A percentile compares a stretch with the other conserved stretches of the same genome.
Conservation (phyloP, 768 basidiomycete species). For the Podaxis mareebaensis region DNA sequence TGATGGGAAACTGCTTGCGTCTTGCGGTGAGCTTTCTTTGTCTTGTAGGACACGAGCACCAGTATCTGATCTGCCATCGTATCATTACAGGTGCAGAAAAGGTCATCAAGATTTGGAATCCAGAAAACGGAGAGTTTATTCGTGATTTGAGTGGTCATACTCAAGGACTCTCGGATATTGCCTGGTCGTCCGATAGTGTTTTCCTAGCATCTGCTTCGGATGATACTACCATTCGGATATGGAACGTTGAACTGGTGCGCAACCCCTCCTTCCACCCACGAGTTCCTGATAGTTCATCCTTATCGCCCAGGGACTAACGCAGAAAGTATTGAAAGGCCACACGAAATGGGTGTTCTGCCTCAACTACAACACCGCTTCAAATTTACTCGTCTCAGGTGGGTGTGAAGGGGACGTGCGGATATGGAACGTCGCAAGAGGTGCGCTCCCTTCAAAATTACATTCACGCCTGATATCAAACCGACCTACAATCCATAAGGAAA, state of each 20-base stretch:
- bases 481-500: constrained; percentile 50
- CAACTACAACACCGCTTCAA: constrained; percentile 86
- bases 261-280: constrained; percentile 2
- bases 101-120: constrained; percentile 80
- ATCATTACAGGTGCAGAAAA: constrained; percentile 65
- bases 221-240: constrained; percentile 86
- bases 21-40: constrained; percentile 65
- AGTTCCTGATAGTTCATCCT: background rate
- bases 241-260: constrained; percentile 81
- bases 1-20: constrained; percentile 81
- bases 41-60: constrained; percentile 12
- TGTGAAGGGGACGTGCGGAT: constrained; percentile 92
- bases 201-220: constrained; percentile 92
- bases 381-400: constrained; percentile 87
- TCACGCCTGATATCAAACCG: background rate
- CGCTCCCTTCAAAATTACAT: constrained; percentile 11
- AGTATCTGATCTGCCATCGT: constrained; percentile 13
- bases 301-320: constrained; percentile 58
- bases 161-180: constrained; percentile 83
- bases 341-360: constrained; percentile 89
- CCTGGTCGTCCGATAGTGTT: constrained; percentile 83
- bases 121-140: constrained; percentile 75
- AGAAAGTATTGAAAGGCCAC: constrained; percentile 77
- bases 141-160: constrained; percentile 76
- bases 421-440: constrained; percentile 88